Percentiles rank a stretch among this genome's conserved stretches.
phyloP scores from a whole-genome alignment of 352 stramenopile genomes.

The Paralagenidium karlingii region DNA sequence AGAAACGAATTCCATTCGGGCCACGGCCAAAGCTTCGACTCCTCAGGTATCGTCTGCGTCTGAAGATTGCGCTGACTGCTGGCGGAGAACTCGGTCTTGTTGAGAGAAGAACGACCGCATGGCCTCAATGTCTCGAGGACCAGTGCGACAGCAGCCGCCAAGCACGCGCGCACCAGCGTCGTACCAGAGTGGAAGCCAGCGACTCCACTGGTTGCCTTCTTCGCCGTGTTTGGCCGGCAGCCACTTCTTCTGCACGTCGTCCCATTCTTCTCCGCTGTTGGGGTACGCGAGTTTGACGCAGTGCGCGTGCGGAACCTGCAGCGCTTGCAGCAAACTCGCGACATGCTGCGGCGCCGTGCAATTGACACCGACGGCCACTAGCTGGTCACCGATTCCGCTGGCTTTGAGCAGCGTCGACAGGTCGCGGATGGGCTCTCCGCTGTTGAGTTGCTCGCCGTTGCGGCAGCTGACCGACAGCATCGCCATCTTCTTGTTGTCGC shows the following conservation, averaged over 20 bases:
- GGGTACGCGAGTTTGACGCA: conserved; percentile 66
- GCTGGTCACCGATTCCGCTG: conserved; percentile 32
- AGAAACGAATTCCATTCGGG: no score
- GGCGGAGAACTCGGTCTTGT: no score
- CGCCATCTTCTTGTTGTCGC: conserved; percentile 3
- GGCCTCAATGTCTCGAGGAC: conserved; percentile 45
- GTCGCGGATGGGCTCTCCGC: conserved; percentile 32
- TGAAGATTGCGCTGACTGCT: no score
- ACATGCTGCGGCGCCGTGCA: conserved; percentile 71
- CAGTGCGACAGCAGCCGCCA: conserved; percentile 73
- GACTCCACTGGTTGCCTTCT: conserved; percentile 29
- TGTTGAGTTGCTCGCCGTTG: conserved; percentile 53
- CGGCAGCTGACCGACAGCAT: conserved; percentile 57
- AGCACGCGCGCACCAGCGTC: conserved; percentile 60
- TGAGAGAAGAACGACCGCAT: conserved; percentile 55
- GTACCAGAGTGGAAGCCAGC: conserved; percentile 48
- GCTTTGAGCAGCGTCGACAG: conserved; percentile 26
- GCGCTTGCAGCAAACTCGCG: conserved; percentile 31
- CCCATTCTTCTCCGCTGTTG: conserved; percentile 78
- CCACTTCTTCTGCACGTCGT: conserved; percentile 62
- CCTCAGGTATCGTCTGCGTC: no score
- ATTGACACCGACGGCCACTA: conserved; percentile 76
- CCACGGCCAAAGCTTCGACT: no score
- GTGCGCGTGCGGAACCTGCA: conserved; percentile 23
- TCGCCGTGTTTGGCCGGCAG: conserved; percentile 22